A percentile compares a stretch with the other conserved stretches of the same genome.
Conservation (phyloP, 306 rosid species). For the Vigna unguiculata region DNA sequence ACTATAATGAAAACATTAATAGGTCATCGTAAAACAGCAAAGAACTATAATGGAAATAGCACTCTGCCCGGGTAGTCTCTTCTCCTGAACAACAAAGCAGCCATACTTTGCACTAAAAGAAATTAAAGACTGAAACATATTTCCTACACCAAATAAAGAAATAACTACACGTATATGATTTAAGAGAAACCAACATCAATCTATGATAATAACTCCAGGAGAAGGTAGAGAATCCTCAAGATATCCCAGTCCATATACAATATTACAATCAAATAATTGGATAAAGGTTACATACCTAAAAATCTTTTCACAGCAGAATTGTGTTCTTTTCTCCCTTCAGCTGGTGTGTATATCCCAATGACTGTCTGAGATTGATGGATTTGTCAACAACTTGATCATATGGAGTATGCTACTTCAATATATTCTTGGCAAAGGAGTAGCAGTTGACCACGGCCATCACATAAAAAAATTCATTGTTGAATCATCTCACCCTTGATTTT, state of each 20-base stretch:
- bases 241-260: background rate
- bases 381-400: constrained; percentile 74
- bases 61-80: background rate
- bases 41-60: background rate
- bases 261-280: constrained; percentile 32
- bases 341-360: constrained; percentile 58
- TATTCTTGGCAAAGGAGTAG: constrained; percentile 65
- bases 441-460: constrained; percentile 72
- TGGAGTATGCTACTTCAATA: constrained; percentile 70
- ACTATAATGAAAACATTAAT: background rate
- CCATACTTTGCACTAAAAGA: constrained; percentile 1
- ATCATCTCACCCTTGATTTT: constrained; percentile 63
- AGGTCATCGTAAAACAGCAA: background rate
- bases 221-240: constrained; percentile 17
- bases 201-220: constrained; percentile 15
- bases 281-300: constrained; percentile 61
- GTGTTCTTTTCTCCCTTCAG: constrained; percentile 69
- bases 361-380: constrained; percentile 63
- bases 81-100: background rate
- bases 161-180: constrained; percentile 20
- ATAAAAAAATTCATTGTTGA: constrained; percentile 58
- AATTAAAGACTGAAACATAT: background rate
- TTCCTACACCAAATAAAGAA: constrained; percentile 13
- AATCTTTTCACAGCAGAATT: constrained; percentile 74
- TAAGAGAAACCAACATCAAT: constrained; percentile 26